Percentiles rank a stretch among this genome's conserved stretches.
Evolutionary conservation across 129 eudicot genomes (phyloP).

Genomic region (Arctium lappa): DNA sequence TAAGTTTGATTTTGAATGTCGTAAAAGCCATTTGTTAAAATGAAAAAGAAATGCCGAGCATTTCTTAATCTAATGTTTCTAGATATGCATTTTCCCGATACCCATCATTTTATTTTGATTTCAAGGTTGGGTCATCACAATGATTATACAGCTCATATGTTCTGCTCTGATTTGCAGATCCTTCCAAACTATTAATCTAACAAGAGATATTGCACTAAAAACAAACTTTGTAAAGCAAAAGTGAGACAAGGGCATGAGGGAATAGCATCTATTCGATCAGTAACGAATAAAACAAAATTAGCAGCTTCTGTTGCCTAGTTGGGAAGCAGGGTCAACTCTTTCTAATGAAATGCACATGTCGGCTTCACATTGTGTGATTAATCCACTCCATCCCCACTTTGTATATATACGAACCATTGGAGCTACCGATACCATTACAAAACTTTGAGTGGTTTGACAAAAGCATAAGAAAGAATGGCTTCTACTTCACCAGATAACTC

Average conservation of each 20-base stretch:
- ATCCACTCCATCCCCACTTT: constrained; percentile 2
- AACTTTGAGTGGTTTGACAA: constrained; percentile 6
- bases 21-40: not conserved
- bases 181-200: constrained; percentile 32
- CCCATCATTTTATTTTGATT: constrained; percentile 20
- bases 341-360: constrained; percentile 30
- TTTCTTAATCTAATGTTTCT: not conserved
- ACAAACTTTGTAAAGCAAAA: constrained; percentile 28
- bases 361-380: constrained; percentile 29
- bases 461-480: constrained; percentile 14
- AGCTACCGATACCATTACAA: constrained; percentile 15
- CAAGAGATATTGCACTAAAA: constrained; percentile 20
- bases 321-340: constrained; percentile 37
- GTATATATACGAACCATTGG: constrained; percentile 23
- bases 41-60: not conserved
- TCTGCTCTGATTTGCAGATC: constrained; percentile 33
- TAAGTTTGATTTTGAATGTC: not conserved
- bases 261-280: constrained; percentile 20
- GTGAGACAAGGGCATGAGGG: constrained; percentile 21
- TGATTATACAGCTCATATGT: constrained; percentile 38
- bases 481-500: constrained; percentile 19
- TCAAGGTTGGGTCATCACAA: constrained; percentile 27
- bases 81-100: constrained; percentile 17
- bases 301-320: constrained; percentile 30
- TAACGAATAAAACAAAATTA: constrained; percentile 25